A percentile compares a stretch with the other conserved stretches of the same genome.
These are phyloP conservation scores for Colletotrichum euphorbiae DNA, from an alignment of 2,329 filamentous ascomycete species.

Conservation along the genomic window DNA sequence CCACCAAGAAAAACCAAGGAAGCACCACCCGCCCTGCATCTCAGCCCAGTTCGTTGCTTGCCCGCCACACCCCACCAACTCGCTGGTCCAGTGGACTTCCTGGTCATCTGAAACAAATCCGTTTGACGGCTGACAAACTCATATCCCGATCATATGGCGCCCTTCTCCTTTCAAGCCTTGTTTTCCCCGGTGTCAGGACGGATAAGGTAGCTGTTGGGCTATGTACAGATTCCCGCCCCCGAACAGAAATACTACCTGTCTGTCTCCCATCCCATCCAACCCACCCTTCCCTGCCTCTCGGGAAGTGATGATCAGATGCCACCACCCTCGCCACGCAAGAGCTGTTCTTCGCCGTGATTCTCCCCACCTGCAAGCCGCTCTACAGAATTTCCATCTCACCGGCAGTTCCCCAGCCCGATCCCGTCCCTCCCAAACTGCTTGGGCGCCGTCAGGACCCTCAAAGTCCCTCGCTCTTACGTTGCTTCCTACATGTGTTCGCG, in stretches of 20 bases:
- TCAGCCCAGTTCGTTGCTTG: neutral
- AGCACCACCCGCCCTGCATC: neutral
- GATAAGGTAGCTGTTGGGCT: slow-evolving; percentile 1
- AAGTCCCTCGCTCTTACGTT: neutral
- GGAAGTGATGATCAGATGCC: slow-evolving; percentile 5
- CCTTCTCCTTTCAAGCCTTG: slow-evolving; percentile 1
- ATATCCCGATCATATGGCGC: slow-evolving; percentile 23
- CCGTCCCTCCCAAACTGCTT: slow-evolving; percentile 16
- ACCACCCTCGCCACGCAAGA: neutral
- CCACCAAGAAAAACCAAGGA: slow-evolving; percentile 13
- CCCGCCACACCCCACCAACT: slow-evolving; percentile 25
- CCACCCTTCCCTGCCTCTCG: neutral
- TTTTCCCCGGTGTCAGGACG: neutral
- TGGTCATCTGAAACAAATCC: slow-evolving; percentile 40
- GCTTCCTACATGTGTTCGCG: neutral
- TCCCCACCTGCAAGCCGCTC: slow-evolving; percentile 1
- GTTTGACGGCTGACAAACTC: slow-evolving; percentile 38
- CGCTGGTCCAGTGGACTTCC: slow-evolving; percentile 23
- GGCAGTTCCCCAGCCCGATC: slow-evolving; percentile 12
- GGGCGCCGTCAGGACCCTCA: neutral
- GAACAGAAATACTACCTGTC: neutral
- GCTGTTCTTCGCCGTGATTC: neutral
- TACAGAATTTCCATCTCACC: neutral
- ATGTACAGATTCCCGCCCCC: neutral
- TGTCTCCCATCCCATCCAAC: neutral